phyloP scores from a whole-genome alignment of 257 asterid genomes.

The Pogostemon cablin region DNA sequence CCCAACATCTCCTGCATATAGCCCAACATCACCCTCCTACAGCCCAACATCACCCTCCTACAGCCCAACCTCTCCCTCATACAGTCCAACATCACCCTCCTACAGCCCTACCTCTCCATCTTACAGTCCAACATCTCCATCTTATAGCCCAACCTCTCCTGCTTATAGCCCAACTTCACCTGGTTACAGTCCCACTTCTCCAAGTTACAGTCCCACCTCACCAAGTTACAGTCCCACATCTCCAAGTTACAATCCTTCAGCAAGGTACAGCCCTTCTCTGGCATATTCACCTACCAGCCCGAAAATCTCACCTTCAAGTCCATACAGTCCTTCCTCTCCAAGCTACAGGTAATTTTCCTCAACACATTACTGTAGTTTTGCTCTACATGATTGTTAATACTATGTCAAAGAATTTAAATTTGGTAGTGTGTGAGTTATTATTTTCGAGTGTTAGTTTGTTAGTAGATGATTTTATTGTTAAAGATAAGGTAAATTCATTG shows the following conservation, averaged over 20 bases:
- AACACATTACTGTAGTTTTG: neutral
- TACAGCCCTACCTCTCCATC: constrained; percentile 90
- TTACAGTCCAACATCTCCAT: constrained; percentile 75
- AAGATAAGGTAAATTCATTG: neutral
- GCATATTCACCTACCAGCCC: constrained; percentile 97
- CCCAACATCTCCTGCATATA: constrained; percentile 82
- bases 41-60: constrained; percentile 85
- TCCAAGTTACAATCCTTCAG: constrained; percentile 82
- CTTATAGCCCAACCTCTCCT: constrained; percentile 86
- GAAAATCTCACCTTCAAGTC: constrained; percentile 84
- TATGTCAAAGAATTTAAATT: neutral
- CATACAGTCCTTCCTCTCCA: constrained; percentile 96
- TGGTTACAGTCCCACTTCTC: constrained; percentile 89
- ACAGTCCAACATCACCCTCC: constrained; percentile 87
- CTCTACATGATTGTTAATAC: constrained; percentile 15
- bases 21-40: constrained; percentile 81
- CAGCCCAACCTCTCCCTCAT: constrained; percentile 87
- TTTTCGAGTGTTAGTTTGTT: neutral
- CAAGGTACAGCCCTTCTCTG: constrained; percentile 90
- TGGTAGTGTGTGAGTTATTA: constrained; percentile 1
- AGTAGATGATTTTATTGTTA: neutral
- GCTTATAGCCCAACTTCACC: constrained; percentile 92
- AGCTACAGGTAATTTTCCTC: constrained; percentile 73
- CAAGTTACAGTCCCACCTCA: constrained; percentile 85
- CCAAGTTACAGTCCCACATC: constrained; percentile 83